Evolutionary conservation across 1,139 yeast species (phyloP), one percentile per base, ranked within the genome.

Genomic region (Groenewaldozyma sp.): DNA sequence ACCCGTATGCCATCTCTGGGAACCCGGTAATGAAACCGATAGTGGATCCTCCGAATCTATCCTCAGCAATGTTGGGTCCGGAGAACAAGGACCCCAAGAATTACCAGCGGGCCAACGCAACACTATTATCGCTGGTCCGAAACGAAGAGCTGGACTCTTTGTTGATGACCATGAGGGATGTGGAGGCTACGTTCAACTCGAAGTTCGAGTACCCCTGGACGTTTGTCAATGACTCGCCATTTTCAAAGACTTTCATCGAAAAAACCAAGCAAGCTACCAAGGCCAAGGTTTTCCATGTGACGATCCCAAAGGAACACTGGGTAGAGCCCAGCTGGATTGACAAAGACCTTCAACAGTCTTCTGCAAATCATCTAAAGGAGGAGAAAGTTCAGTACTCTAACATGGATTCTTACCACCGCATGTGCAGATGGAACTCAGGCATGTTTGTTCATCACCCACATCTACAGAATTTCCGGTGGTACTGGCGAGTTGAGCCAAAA

Each of bases 401-500:
- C 27, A 65, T 62, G 59, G 62, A 55, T 10, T 76, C 84, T 0
- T 82, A 82, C 54, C 88, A 78, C 52, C 78, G 79, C 52, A 82
- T 82, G 91, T 82, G 91, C 52, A 65, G 91, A 24, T 81, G 74
- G 62, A 76, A 82, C 55, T 76, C 80, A 48, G 77, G 78, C 4
- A 64, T 64, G 46, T 79, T 82, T 51, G 79, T 68, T 56, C 68
- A 77, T 38, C 71, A 80, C 45, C 82, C 82, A 2, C 72, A 73
- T 43, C 57, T 82, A 54, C 63, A 64, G 38, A 63, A 77, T 44
- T 71, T 60, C 52, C 63, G 62, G 45, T 82, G 78, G 64, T 82
- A 80, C 57, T 82, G 93, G 94, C 65, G 94, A 45, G 69, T 82
- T 31, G 94, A 82, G 57, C 94, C 94, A n/a, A 64, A 65, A 35